Evolutionary conservation across 1,139 yeast genomes (phyloP).

Genomic region (Sugiyamaella paludigena): DNA sequence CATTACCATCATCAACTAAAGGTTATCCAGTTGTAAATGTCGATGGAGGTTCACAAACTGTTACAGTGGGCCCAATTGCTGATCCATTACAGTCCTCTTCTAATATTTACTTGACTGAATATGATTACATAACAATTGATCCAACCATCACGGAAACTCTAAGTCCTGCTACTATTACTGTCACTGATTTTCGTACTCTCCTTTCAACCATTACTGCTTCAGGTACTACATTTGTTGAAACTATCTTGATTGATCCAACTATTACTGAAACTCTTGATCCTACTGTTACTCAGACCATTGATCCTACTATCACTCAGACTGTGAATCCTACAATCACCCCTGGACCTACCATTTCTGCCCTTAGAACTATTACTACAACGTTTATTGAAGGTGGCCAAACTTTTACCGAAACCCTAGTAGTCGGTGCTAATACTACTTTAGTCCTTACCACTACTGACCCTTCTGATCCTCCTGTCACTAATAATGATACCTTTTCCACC

Average conservation of each 20-base stretch:
- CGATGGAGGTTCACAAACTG: slow-evolving; percentile 24
- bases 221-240: slow-evolving; percentile 1
- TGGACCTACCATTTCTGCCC: slow-evolving; percentile 23
- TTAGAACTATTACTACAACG: slow-evolving; percentile 26
- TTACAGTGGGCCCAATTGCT: slow-evolving; percentile 10
- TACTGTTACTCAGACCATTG: slow-evolving; percentile 1
- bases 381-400: slow-evolving; percentile 27
- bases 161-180: slow-evolving; percentile 9
- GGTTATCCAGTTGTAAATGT: slow-evolving; percentile 27
- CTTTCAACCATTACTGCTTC: slow-evolving; percentile 2
- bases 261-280: slow-evolving; percentile 3
- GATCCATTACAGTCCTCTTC: slow-evolving; percentile 4
- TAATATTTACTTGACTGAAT: background rate
- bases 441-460: slow-evolving; percentile 19
- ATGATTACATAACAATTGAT: slow-evolving; percentile 5
- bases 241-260: slow-evolving; percentile 1
- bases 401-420: slow-evolving; percentile 21
- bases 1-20: slow-evolving; percentile 13
- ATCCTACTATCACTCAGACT: slow-evolving; percentile 11
- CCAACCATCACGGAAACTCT: slow-evolving; percentile 11
- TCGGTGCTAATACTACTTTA: slow-evolving; percentile 28
- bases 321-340: slow-evolving; percentile 17
- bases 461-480: slow-evolving; percentile 26
- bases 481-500: slow-evolving; percentile 30
- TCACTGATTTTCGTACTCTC: slow-evolving; percentile 8